Evolutionary conservation across 1,284 basidiomycete genomes (phyloP), one percentile per base, ranked within the genome.

Genomic region (Cryptococcus sp.): DNA sequence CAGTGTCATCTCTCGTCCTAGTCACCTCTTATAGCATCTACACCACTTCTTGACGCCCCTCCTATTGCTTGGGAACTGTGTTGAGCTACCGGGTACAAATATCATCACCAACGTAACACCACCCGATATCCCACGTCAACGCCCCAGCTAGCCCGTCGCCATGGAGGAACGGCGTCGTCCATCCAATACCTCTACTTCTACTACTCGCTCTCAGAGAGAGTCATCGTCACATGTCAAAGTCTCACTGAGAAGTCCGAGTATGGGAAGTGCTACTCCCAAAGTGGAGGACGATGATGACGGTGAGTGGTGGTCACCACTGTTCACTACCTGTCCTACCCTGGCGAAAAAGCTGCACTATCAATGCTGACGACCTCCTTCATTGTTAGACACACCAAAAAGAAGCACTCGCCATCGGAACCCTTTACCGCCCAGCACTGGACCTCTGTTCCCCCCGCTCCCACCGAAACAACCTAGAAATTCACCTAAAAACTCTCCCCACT

Each of bases 391-490:
- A 29, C 68, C 64, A 2, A 66, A 68, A 44, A 63, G 75, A 26
- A 41, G 61, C 3, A 77, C 76, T 17, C 61, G 77, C 44, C 64
- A 65, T 16, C 61, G 73, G 19, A 75, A 77, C 53, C 76, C 76
- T 2, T 61, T 77, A 16, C 70, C 76, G 40, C 76, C 76, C 1
- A 66, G 69, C 22, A 57, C 66, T 10, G 76, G 76, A 16, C 77
- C 77, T 8, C 64, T 74, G 10, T 77, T 77, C 58, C 77, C 77
- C 10, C 70, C 75, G 29, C 65, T 78, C 13, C 77, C 77, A 23
- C 77, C 77, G 5, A 72, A 76, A 58, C 70, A 67, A 47, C 65
- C 70, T 10, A 74, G 72, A 52, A 62, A 64, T 52, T 68, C 68
- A 15, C 63, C 69, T 45, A 71, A 69, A 61, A 59, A 65, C 49